These are phyloP conservation scores for Pseudoperonospora humuli DNA, from an alignment of 352 stramenopile genomes.

Conservation along the genomic window DNA sequence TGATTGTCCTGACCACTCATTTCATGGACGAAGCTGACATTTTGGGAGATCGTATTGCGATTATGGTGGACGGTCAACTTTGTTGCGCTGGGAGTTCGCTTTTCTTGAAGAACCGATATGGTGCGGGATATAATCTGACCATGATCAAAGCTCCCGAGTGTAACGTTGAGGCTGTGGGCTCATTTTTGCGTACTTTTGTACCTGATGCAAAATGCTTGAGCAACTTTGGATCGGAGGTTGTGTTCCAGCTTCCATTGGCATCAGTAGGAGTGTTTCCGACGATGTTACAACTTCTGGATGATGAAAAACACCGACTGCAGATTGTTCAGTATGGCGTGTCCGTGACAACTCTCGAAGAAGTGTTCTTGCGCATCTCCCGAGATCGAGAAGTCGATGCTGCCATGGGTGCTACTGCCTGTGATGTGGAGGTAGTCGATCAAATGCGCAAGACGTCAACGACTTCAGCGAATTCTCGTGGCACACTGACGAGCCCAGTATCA, in stretches of 20 bases:
- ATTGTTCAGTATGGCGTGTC: slow-evolving; percentile 93
- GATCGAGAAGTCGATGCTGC: slow-evolving; percentile 33
- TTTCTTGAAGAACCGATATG: slow-evolving; percentile 92
- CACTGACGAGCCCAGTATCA: slow-evolving; percentile 11
- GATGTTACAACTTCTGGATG: slow-evolving; percentile 87
- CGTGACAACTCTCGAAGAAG: slow-evolving; percentile 98
- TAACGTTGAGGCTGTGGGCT: slow-evolving; percentile 22
- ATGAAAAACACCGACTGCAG: slow-evolving; percentile 28
- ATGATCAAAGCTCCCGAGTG: slow-evolving; percentile 40
- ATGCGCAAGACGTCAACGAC: slow-evolving; percentile 31
- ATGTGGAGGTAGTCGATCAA: slow-evolving; percentile 22
- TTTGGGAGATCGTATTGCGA: slow-evolving; percentile 79
- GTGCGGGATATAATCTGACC: slow-evolving; percentile 86
- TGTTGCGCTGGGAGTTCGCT: slow-evolving; percentile 78
- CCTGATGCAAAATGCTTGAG: slow-evolving; percentile 71
- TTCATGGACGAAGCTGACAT: slow-evolving; percentile 88
- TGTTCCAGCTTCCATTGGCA: slow-evolving; percentile 90
- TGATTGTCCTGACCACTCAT: slow-evolving; percentile 75
- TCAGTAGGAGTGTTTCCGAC: slow-evolving; percentile 77
- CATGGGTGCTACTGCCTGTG: slow-evolving; percentile 7
- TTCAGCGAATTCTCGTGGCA: slow-evolving; percentile 27
- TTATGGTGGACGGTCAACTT: slow-evolving; percentile 90
- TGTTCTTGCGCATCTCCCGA: slow-evolving; percentile 87
- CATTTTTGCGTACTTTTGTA: slow-evolving; percentile 52
- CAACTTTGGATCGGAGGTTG: slow-evolving; percentile 91